Evolutionary conservation across 192 early-diverging fungal species (phyloP), one percentile per base, ranked within the genome.

Genomic region (Coemansia sp.): DNA sequence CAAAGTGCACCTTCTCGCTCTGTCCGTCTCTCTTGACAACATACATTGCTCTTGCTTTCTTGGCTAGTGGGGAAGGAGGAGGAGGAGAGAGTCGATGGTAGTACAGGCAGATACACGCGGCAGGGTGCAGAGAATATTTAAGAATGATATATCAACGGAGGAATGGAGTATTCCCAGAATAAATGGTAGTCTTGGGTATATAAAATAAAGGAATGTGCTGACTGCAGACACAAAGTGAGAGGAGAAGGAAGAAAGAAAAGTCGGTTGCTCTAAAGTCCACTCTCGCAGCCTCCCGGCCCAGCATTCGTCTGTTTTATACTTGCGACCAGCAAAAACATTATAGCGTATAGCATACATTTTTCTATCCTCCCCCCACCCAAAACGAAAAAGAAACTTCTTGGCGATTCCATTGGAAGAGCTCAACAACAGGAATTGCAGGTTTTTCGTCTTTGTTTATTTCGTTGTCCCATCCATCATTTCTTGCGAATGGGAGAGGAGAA

Each of bases 1-100:
- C 95, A 71, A 98, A 98, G 73, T 94, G 93, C 50, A 98, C 97
- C 71, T 88, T 86, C 75, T 98, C 97, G 70, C 88, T 89, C 70
- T 92, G 85, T 56, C 95, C 94, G 81, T 93, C 92, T 59, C 79
- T 65, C 70, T 81, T 81, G 79, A 81, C 68, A 38, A 81, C 79
- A 61, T 75, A 81, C 79, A 81, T 81, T 52, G 37, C 43, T 23
- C 9, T 54, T 54, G 9, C 1, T 50, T 37, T 26, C 13, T 41
- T 59, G 57, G 16, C 4, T 40, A 13, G 57, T 16, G 12, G 38
- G n/a, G 12, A 40, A 37, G 56, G 1, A n/a, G 56, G 3, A 41
- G 9, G 52, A 10, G 12, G 21, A 7, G 11, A 53, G 21, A 12
- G 19, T 6, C 48, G 4, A 50, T 23, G 7, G 6, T 23, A 5